A percentile compares a stretch with the other conserved stretches of the same genome.
These are phyloP conservation scores for Pestalotiopsis sp. DNA, from an alignment of 2,329 filamentous ascomycete species.

Conservation along the genomic window DNA sequence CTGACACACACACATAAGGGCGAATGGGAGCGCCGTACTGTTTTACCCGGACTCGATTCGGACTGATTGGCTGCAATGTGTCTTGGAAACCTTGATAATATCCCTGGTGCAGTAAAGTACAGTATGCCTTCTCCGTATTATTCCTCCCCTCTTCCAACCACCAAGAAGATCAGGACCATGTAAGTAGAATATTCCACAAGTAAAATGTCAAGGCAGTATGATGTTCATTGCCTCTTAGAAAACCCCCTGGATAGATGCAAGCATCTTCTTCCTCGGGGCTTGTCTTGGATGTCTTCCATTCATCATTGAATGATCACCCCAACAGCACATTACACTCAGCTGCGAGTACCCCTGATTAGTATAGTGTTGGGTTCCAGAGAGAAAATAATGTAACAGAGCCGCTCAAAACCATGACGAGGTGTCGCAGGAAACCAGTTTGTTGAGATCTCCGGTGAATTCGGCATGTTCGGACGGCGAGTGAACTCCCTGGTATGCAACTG, in stretches of 20 bases:
- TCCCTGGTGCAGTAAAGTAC: background rate
- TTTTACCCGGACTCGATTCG: conserved; percentile 7
- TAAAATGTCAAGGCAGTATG: background rate
- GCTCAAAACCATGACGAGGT: background rate
- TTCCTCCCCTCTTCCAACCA: background rate
- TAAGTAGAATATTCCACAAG: background rate
- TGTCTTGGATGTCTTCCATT: too few relatives aligned
- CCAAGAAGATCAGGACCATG: background rate
- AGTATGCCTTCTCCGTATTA: background rate
- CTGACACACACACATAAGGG: background rate
- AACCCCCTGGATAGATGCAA: background rate
- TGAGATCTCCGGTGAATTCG: background rate
- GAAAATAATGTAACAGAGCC: background rate
- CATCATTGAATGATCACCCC: too few relatives aligned
- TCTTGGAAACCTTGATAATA: background rate
- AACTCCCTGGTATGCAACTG: background rate
- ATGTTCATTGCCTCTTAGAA: too few relatives aligned
- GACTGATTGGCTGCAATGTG: background rate
- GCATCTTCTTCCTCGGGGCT: too few relatives aligned
- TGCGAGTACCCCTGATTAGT: too few relatives aligned
- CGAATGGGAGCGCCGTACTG: background rate
- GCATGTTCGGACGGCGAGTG: background rate
- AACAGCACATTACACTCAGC: too few relatives aligned
- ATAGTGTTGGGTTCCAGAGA: too few relatives aligned
- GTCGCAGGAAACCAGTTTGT: background rate